Base-by-base conservation (phyloP, 371 early-diverging fungal genomes). In the Mortierella sp. region DNA sequence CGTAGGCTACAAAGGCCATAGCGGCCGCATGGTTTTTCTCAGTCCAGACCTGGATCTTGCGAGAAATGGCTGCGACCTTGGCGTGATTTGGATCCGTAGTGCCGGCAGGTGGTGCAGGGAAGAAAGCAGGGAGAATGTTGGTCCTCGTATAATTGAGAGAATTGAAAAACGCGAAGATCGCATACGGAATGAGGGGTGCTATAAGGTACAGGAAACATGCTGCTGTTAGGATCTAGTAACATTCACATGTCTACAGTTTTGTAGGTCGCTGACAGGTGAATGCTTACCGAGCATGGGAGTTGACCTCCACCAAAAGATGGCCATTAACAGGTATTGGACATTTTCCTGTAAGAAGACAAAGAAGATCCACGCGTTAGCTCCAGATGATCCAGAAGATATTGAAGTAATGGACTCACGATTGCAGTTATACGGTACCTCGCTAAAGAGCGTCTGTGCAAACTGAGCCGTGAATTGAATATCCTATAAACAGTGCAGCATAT, bases 91-190 rank as follows among this genome's bases (percentile, higher is more conserved):
- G 17, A 24, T 56, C 68, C 14, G 57, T 52, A 17, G 50, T 39
- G 55, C 84, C 76, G n/a, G 82, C 68, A 28, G 84, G 58, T 26
- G 84, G 80, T 19, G 70, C 56, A n/a, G 94, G 93, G 79, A 90
- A 83, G 19, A 94, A 30, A 21, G 83, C 82, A 7, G 93, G 93
- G 19, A 95, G 83, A 56, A 95, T 71, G 50, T 92, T 90, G 28
- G 89, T 86, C 54, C 94, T 89, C 41, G 88, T 64, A 81, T 93
- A 96, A 60, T 89, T 90, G 52, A 93, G 82, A 6, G 90, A 86
- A 73, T 96, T 95, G 85, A 95, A 93, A 56, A 90, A 69, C 34
- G 97, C 95, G 72, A 94, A 96, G 47, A 91, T 91, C 5, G 85
- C 86, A 65, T 87, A 96, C 19, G 97, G 97, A 56, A 95, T 75